Evolutionary conservation across 2,329 filamentous ascomycete species (phyloP), one percentile per base, ranked within the genome.

Genomic region (Calycina marina): DNA sequence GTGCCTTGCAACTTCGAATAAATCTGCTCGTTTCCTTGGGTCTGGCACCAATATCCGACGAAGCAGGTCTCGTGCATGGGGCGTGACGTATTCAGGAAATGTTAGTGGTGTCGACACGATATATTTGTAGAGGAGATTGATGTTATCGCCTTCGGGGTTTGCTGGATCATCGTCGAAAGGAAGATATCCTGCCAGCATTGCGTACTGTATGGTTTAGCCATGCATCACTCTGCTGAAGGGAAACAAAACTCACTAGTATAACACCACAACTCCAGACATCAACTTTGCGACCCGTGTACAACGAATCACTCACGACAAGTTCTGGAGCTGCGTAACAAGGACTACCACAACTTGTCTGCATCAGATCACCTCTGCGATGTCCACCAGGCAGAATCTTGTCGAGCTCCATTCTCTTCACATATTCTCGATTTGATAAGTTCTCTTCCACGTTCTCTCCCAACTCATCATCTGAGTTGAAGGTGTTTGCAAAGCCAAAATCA

Each of bases 211-310:
- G 33, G 37, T 42, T 44, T 41, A 53, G 45, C 38, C 10, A 41
- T 36, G 22, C 35, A 29, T 11, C 14, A 11, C 14, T 40, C 16
- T 15, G 16, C 34, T 5, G 29, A 8, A 28, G 5, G 16, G 26
- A 18, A 14, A 4, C n/a, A 40, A 20, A 17, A 65, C 83, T 59
- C 68, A 94, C 88, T 68, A 98, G 57, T 51, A 98, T 98, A 24
- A 98, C 90, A 59, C 90, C 90, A 54, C 90, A 98, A 57, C 90
- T 96, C 90, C 90, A 98, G 20, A 98, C 90, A 53, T 98, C 90
- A 15, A 98, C 90, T 58, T 98, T 98, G 32, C 88, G 76, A 28
- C 90, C 90, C 2, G 90, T 98, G 58, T 98, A 98, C 5, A 98
- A 62, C 11, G 86, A 93, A 57, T 98, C 90, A 54, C 85, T 96